These are phyloP conservation scores for Arctium lappa DNA, from an alignment of 129 eudicot genomes.

Conservation along the genomic window DNA sequence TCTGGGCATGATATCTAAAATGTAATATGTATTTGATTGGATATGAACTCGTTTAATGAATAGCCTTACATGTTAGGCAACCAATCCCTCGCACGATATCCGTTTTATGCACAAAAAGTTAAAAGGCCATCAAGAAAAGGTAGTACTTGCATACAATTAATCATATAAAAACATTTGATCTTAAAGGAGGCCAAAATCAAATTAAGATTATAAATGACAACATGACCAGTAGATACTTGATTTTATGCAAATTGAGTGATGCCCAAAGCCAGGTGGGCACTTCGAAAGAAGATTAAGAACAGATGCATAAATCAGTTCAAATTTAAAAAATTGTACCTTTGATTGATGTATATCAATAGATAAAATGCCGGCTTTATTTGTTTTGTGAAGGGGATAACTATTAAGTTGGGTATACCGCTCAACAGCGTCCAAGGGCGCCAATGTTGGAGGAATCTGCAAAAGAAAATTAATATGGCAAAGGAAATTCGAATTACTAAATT, in stretches of 20 bases:
- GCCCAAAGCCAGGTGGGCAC: not conserved
- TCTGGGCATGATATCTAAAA: not conserved
- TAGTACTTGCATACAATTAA: not conserved
- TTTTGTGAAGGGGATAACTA: conserved; percentile 86
- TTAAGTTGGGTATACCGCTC: conserved; percentile 86
- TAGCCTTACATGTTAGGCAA: not conserved
- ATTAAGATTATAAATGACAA: not conserved
- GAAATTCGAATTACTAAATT: not conserved
- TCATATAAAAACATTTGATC: not conserved
- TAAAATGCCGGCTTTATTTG: conserved; percentile 89
- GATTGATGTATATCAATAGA: conserved; percentile 77
- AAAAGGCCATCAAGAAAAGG: not conserved
- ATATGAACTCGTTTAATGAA: not conserved
- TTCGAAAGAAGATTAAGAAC: not conserved
- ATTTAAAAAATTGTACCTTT: conserved; percentile 44
- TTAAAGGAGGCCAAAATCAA: not conserved
- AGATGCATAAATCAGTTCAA: not conserved
- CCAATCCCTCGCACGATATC: not conserved
- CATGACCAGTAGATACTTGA: not conserved
- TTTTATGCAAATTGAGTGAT: not conserved
- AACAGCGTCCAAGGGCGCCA: conserved; percentile 75
- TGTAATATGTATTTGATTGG: not conserved
- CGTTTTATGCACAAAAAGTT: not conserved
- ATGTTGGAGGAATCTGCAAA: conserved; percentile 70
- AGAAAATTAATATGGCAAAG: not conserved